These are phyloP conservation scores for Trichosporon sp. DNA, from an alignment of 1,284 basidiomycete genomes.

Conservation along the genomic window DNA sequence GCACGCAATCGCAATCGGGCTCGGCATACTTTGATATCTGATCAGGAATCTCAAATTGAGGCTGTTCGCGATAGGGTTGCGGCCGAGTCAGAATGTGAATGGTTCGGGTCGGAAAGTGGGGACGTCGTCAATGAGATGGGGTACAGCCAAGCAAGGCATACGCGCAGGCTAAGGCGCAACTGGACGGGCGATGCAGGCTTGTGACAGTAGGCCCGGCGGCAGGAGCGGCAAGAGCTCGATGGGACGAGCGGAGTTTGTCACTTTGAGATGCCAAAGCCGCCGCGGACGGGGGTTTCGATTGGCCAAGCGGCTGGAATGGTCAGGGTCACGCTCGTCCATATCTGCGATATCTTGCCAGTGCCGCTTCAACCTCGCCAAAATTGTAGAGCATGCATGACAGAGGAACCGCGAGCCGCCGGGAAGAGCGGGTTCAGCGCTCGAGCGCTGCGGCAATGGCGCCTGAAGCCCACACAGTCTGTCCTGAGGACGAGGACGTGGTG, in stretches of 20 bases:
- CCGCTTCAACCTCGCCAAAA: constrained; percentile 4
- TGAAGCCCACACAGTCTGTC: too few relatives aligned
- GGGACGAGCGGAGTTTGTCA: neutral
- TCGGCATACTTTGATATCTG: neutral
- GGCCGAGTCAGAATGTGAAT: neutral
- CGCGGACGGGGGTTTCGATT: neutral
- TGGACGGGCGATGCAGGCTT: neutral
- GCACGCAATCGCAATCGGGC: neutral
- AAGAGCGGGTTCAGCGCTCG: neutral
- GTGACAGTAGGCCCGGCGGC: neutral
- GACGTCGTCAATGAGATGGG: neutral
- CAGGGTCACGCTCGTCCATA: neutral
- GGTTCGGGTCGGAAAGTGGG: neutral
- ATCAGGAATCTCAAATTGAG: neutral
- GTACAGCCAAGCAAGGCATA: too few relatives aligned
- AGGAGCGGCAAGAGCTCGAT: neutral
- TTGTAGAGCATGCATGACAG: neutral
- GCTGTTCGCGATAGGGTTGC: neutral
- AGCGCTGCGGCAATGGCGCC: neutral
- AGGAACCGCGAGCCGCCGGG: neutral
- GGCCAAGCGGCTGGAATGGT: neutral
- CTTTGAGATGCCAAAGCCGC: neutral
- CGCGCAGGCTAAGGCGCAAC: too few relatives aligned
- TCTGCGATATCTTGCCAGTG: constrained; percentile 3
- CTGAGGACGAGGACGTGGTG: too few relatives aligned